phyloP scores from a whole-genome alignment of 2,329 filamentous ascomycete species.

The Fusarium sp. region DNA sequence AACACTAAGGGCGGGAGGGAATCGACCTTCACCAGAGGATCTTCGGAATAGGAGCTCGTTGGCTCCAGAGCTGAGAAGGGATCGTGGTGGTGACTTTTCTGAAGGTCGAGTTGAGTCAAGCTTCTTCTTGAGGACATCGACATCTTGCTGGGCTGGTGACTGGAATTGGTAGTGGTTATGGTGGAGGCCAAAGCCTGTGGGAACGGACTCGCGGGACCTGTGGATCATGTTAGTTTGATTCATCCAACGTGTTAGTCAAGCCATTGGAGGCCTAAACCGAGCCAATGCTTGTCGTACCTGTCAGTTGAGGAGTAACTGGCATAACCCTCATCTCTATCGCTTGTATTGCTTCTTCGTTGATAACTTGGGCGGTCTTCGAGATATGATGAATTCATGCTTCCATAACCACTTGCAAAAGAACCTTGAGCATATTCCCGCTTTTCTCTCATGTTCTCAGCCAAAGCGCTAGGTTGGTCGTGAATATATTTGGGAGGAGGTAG shows the following conservation, averaged over 20 bases:
- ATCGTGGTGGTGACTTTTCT: conserved; percentile 60
- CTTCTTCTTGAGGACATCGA: conserved; percentile 65
- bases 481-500: conserved; percentile 59
- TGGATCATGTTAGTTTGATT: conserved; percentile 33
- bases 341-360: conserved; percentile 47
- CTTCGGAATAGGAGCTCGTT: conserved; percentile 54
- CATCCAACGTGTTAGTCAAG: neutral
- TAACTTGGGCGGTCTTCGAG: conserved; percentile 51
- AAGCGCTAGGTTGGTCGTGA: conserved; percentile 47
- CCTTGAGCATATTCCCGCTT: conserved; percentile 46
- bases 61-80: conserved; percentile 56
- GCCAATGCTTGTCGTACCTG: conserved; percentile 44
- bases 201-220: conserved; percentile 57
- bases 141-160: conserved; percentile 59
- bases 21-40: conserved; percentile 53
- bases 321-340: conserved; percentile 57
- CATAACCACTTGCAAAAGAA: conserved; percentile 54
- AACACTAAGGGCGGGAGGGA: conserved; percentile 54
- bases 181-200: conserved; percentile 59
- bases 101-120: conserved; percentile 60
- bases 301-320: conserved; percentile 56
- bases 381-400: conserved; percentile 53
- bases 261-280: neutral
- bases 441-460: conserved; percentile 47
- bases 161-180: conserved; percentile 63